phyloP scores from a whole-genome alignment of 129 eudicot genomes.

The Heracleum sosnowskyi region DNA sequence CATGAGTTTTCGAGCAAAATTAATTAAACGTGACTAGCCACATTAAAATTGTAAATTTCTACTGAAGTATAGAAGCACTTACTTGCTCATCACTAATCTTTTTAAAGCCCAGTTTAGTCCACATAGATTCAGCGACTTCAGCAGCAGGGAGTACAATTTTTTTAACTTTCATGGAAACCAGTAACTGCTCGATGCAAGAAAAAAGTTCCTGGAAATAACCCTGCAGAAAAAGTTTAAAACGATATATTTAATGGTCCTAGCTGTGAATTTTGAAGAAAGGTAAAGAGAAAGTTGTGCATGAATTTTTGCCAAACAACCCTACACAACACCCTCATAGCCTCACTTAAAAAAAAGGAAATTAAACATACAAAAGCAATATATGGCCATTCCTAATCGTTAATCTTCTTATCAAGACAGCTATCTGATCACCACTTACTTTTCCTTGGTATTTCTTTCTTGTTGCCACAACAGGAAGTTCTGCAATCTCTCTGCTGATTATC shows the following conservation, averaged over 20 bases:
- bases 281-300: neutral
- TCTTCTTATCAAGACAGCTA: neutral
- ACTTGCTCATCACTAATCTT: constrained; percentile 70
- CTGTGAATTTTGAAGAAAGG: neutral
- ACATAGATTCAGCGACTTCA: constrained; percentile 80
- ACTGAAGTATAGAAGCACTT: constrained; percentile 24
- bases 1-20: neutral
- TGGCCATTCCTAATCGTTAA: neutral
- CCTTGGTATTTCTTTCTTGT: constrained; percentile 79
- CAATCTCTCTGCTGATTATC: constrained; percentile 77
- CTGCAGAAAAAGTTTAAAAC: constrained; percentile 27
- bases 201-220: constrained; percentile 81
- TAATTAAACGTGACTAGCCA: neutral
- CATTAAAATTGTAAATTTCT: neutral
- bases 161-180: constrained; percentile 61
- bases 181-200: constrained; percentile 58
- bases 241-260: neutral
- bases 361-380: neutral
- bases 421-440: constrained; percentile 38
- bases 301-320: no score
- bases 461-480: constrained; percentile 95
- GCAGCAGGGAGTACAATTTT: constrained; percentile 90
- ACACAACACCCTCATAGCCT: neutral
- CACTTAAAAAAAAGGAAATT: neutral
- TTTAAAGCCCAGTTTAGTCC: constrained; percentile 81